Evolutionary conservation across 208 protist genomes (phyloP).

Genomic region (Crithidia thermophila): DNA sequence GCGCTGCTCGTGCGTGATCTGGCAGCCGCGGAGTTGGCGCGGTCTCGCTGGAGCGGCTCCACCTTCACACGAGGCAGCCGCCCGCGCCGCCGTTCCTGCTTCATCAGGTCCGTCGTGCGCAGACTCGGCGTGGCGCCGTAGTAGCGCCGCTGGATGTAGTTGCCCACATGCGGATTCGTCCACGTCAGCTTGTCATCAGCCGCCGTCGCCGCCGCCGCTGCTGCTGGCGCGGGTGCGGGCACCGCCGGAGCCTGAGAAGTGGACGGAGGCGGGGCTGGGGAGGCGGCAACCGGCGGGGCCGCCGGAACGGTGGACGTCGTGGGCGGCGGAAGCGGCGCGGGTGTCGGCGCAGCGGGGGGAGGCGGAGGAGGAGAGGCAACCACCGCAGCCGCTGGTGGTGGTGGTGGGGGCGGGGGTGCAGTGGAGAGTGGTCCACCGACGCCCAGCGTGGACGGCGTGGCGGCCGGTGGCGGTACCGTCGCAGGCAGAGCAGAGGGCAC

Average conservation of each 20-base stretch:
- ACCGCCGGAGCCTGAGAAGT: no score
- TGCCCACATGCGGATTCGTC: constrained; percentile 86
- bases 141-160: constrained; percentile 89
- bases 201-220: background rate
- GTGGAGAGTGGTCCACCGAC: constrained; percentile 31
- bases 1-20: constrained; percentile 5
- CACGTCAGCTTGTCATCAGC: constrained; percentile 42
- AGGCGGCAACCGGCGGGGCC: background rate
- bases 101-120: constrained; percentile 71
- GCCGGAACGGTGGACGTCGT: background rate
- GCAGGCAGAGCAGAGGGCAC: background rate
- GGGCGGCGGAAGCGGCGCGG: background rate
- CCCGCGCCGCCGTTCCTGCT: constrained; percentile 31
- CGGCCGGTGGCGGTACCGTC: constrained; percentile 11
- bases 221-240: background rate
- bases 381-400: background rate
- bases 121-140: constrained; percentile 85
- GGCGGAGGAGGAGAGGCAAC: background rate
- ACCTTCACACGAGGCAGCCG: constrained; percentile 65
- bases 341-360: background rate
- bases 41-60: constrained; percentile 36
- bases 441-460: constrained; percentile 26
- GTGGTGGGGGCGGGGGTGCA: constrained; percentile 3
- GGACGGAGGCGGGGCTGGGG: background rate
- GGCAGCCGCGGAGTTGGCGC: constrained; percentile 14